Conservation (phyloP, 163 green algal genomes). For the Coccomyxa subellipsoidea region DNA sequence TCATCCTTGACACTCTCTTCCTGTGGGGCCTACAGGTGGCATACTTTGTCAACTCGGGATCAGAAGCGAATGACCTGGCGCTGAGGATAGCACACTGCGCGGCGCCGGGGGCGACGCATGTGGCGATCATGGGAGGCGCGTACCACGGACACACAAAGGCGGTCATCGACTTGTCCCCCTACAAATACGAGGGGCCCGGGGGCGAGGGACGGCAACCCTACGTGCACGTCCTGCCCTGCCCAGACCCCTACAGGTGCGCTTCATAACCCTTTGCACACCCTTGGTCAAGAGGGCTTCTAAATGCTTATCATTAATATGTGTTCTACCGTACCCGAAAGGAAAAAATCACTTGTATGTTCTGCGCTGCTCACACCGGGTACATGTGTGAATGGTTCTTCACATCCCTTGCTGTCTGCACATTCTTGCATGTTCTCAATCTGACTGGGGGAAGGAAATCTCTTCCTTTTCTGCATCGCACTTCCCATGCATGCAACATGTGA, state of each 20-base stretch:
- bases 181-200: slow-evolving; percentile 48
- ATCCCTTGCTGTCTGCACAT: too few species aligned
- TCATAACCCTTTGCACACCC: neutral
- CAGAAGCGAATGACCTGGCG: slow-evolving; percentile 86
- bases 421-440: too few species aligned
- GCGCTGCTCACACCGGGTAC: too few species aligned
- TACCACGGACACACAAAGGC: slow-evolving; percentile 75
- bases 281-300: too few species aligned
- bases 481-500: too few species aligned
- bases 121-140: slow-evolving; percentile 63
- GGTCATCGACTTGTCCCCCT: slow-evolving; percentile 50
- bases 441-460: too few species aligned
- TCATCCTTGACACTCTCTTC: too few species aligned
- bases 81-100: slow-evolving; percentile 54
- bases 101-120: slow-evolving; percentile 27
- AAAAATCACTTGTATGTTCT: too few species aligned
- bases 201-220: slow-evolving; percentile 24
- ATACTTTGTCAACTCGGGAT: slow-evolving; percentile 72
- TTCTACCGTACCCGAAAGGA: too few species aligned
- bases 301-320: too few species aligned
- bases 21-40: slow-evolving; percentile 33
- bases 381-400: too few species aligned
- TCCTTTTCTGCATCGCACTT: too few species aligned
- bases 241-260: slow-evolving; percentile 67
- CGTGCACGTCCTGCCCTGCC: slow-evolving; percentile 62